Percentiles rank a stretch among this genome's conserved stretches.
phyloP scores from a whole-genome alignment of 1,139 yeast genomes.

The Saccharomycopsis phalli region DNA sequence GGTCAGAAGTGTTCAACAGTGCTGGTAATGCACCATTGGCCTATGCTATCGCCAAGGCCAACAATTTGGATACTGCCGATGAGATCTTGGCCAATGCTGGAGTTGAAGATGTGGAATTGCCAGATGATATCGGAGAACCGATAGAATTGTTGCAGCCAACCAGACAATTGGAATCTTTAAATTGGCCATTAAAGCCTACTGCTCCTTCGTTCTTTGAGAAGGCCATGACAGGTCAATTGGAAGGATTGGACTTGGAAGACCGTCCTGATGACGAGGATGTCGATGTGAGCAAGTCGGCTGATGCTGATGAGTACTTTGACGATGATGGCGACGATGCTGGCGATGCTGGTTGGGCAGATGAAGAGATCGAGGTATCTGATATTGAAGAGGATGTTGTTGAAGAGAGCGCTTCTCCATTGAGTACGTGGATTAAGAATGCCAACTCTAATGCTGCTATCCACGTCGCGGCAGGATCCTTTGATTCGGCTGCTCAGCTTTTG shows the following conservation, averaged over 20 bases:
- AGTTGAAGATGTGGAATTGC: constrained; percentile 55
- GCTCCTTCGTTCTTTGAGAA: constrained; percentile 76
- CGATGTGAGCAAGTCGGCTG: constrained; percentile 40
- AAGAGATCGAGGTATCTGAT: constrained; percentile 26
- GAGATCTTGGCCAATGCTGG: constrained; percentile 64
- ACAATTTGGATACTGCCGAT: constrained; percentile 73
- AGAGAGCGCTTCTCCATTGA: constrained; percentile 49
- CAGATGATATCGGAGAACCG: constrained; percentile 37
- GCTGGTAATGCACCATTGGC: constrained; percentile 86
- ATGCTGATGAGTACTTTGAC: constrained; percentile 37
- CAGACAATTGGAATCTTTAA: constrained; percentile 39
- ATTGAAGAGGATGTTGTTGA: constrained; percentile 33
- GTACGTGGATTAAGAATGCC: constrained; percentile 81
- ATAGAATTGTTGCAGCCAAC: constrained; percentile 39
- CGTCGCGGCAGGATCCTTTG: constrained; percentile 94
- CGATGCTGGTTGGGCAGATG: constrained; percentile 32
- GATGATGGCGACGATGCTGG: constrained; percentile 41
- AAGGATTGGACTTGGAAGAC: constrained; percentile 39
- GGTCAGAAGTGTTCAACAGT: constrained; percentile 66
- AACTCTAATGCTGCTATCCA: constrained; percentile 78
- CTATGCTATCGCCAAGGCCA: constrained; percentile 83
- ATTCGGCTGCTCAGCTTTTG: constrained; percentile 87
- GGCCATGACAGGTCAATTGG: constrained; percentile 74
- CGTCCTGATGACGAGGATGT: constrained; percentile 21
- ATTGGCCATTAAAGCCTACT: constrained; percentile 80